These are phyloP conservation scores for Elongisporangium undulatum DNA, from an alignment of 352 stramenopile species.

Conservation along the genomic window DNA sequence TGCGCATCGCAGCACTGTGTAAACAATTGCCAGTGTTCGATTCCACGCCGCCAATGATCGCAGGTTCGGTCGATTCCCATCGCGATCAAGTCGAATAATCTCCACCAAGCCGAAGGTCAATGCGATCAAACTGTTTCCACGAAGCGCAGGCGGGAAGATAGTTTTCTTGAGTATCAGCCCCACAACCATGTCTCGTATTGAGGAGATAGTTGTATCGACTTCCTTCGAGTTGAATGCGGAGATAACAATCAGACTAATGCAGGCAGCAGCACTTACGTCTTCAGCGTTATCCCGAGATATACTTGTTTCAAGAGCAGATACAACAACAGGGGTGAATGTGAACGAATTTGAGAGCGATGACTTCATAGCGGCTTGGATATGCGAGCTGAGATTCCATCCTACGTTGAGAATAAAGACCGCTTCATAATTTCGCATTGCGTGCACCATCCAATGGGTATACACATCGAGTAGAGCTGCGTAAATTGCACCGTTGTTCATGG, in stretches of 20 bases:
- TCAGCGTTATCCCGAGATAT: neutral
- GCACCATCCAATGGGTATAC: slow-evolving; percentile 23
- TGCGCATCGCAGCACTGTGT: slow-evolving; percentile 18
- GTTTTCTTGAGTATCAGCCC: neutral
- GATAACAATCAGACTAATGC: neutral
- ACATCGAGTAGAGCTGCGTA: slow-evolving; percentile 10
- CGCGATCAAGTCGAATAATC: neutral
- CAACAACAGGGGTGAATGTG: neutral
- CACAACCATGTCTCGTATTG: neutral
- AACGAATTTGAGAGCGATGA: slow-evolving; percentile 1
- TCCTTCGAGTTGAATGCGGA: neutral
- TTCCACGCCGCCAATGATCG: slow-evolving; percentile 6
- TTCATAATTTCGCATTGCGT: slow-evolving; percentile 30
- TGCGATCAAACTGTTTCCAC: neutral
- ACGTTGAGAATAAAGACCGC: slow-evolving; percentile 25
- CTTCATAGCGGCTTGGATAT: slow-evolving; percentile 8
- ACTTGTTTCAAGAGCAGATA: neutral
- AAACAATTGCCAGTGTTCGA: slow-evolving; percentile 23
- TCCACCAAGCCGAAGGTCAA: neutral
- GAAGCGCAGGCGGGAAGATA: neutral
- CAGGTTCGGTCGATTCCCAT: neutral
- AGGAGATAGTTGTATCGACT: neutral
- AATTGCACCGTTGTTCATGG: neutral
- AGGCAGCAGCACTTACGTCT: neutral
- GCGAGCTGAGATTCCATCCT: slow-evolving; percentile 10